Conservation (phyloP, 192 early-diverging fungal species). For the Gamsiella multidivaricata region DNA sequence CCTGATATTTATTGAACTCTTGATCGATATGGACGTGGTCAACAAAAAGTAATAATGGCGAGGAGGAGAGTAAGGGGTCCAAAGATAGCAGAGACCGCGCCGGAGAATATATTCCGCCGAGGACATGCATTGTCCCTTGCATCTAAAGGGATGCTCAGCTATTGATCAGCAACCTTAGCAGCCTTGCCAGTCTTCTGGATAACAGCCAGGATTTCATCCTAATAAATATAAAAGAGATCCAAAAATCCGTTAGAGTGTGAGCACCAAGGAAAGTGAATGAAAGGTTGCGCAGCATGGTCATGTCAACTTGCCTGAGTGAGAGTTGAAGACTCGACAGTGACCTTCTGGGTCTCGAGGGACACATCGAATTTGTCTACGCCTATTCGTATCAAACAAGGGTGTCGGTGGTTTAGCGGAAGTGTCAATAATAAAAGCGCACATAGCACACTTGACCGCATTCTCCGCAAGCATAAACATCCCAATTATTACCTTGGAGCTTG, state of each 20-base stretch:
- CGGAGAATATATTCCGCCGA: too few species aligned
- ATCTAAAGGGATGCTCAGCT: neutral
- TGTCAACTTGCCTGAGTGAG: slow-evolving; percentile 15
- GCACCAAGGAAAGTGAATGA: too few species aligned
- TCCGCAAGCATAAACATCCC: too few species aligned
- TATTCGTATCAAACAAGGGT: too few species aligned
- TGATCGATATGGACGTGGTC: too few species aligned
- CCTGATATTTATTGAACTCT: too few species aligned
- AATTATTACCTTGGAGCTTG: slow-evolving; percentile 49
- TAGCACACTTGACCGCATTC: neutral
- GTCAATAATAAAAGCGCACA: too few species aligned
- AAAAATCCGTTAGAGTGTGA: neutral
- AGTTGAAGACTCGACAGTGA: slow-evolving; percentile 58
- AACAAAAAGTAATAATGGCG: too few species aligned
- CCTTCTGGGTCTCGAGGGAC: slow-evolving; percentile 66
- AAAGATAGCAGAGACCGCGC: too few species aligned
- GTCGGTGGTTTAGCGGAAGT: too few species aligned
- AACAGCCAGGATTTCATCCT: slow-evolving; percentile 35
- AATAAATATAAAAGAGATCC: neutral
- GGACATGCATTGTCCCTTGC: neutral
- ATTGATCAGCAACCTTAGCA: slow-evolving; percentile 13
- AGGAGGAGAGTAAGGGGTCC: too few species aligned
- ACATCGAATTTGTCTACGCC: slow-evolving; percentile 66
- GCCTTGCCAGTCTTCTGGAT: slow-evolving; percentile 58
- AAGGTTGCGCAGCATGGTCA: too few species aligned